Percentiles rank a stretch among this genome's conserved stretches.
Conservation (phyloP, 176 grass and related monocot genomes). For the Carex littledalei region DNA sequence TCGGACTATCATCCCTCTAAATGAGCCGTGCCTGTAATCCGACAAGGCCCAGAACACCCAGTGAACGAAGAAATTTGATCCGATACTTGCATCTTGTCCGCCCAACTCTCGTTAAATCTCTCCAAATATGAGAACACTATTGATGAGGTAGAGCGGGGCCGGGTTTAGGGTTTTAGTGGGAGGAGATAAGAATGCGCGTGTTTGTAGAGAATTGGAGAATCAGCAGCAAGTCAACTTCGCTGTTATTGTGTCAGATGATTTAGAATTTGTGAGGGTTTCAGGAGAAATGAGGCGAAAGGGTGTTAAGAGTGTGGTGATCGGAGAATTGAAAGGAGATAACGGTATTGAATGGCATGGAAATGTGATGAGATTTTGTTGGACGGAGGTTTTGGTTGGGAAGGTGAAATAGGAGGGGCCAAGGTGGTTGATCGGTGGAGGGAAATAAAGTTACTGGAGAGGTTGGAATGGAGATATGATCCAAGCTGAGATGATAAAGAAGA, state of each 20-base stretch:
- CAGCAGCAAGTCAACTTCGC: background rate
- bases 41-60: too few relatives aligned
- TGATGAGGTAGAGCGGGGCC: too few relatives aligned
- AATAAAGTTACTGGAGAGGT: background rate
- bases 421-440: background rate
- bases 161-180: too few relatives aligned
- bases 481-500: background rate
- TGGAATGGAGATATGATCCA: background rate
- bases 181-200: background rate
- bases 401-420: background rate
- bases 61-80: too few relatives aligned
- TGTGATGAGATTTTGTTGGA: background rate
- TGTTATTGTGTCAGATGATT: background rate
- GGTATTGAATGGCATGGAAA: background rate
- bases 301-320: background rate
- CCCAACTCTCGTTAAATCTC: too few relatives aligned
- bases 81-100: too few relatives aligned
- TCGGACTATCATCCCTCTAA: too few relatives aligned
- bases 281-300: background rate
- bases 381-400: background rate
- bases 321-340: background rate
- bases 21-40: too few relatives aligned
- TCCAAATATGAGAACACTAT: too few relatives aligned
- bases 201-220: background rate
- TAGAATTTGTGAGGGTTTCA: slow-evolving; percentile 1